Base-by-base conservation (phyloP, 169 alveolate species). In the Cryptosporidium ubiquitum region DNA sequence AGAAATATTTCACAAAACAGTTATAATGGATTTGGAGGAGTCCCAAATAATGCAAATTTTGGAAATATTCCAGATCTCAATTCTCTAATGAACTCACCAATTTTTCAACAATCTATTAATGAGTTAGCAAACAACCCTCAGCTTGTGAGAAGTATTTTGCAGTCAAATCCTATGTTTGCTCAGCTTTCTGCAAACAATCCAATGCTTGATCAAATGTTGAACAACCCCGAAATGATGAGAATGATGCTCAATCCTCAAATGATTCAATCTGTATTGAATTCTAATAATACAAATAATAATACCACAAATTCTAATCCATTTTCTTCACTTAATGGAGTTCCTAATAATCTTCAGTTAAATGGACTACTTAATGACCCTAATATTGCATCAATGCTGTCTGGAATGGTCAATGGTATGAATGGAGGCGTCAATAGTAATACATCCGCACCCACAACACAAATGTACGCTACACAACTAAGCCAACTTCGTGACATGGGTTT, bases 401-500 rank as follows among this genome's bases (percentile, higher is more conserved):
- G 61, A 18, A 40, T 79, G 31, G 9, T 26, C 23, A 64, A 64
- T 31, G 74, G 61, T 33, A 68, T 35, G 16, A 69, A 51, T 29
- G 52, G 70, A 29, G 23, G 35, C 1, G 16, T 29, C 1, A 58
- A 58, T 31, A 52, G 29, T 39, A 73, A 55, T 39, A 16, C 31
- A 5, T 20, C 23, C 9, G 26, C 10, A 6, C 60, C 68, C 5
- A 9, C 79, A 7, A 20, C 66, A 1, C 79, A 79, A 37, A n/a
- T 57, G 44, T 97, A 93, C 85, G 96, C 96, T 51, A 71, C 94
- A 16, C 98, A 97, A 93, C 94, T 96, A 86, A 91, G 85, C 84
- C 85, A 96, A 51, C 93, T 97, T 26, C 95, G 95, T 91, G 99
- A 97, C 79, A 97, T 97, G 99, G 99, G 99, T 12, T 97, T 97